Percentiles rank a stretch among this genome's conserved stretches.
Conservation (phyloP, 208 protist species). For the Naegleria fowleri region DNA sequence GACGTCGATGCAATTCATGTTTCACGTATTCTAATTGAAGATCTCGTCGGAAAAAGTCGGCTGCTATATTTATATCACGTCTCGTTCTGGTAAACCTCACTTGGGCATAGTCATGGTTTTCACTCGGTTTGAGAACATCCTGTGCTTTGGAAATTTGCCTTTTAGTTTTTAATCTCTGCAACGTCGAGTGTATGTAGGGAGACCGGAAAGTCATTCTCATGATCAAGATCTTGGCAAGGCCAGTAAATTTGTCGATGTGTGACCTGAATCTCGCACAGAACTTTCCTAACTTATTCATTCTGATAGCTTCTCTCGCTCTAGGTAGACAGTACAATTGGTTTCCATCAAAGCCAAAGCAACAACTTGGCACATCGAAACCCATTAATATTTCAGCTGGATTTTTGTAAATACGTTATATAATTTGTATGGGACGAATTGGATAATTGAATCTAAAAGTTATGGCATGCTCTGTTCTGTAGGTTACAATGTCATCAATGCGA, state of each 20-base stretch:
- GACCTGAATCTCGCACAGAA: background rate
- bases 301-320: background rate
- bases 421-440: conserved; percentile 32
- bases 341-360: conserved; percentile 22
- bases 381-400: conserved; percentile 36
- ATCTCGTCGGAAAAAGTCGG: background rate
- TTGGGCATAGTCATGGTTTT: background rate
- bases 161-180: background rate
- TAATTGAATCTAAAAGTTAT: background rate
- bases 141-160: background rate
- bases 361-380: conserved; percentile 39
- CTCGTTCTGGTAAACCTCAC: background rate
- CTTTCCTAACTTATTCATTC: background rate
- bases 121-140: background rate
- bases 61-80: background rate
- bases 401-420: conserved; percentile 38
- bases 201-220: background rate
- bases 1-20: background rate
- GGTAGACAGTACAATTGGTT: background rate
- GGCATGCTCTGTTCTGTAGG: background rate
- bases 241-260: background rate
- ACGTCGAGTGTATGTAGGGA: background rate
- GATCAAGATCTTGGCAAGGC: background rate
- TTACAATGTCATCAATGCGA: background rate
- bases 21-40: background rate